Evolutionary conservation across 805 yeast genomes (phyloP).

Genomic region (Dipodascus albidus): DNA sequence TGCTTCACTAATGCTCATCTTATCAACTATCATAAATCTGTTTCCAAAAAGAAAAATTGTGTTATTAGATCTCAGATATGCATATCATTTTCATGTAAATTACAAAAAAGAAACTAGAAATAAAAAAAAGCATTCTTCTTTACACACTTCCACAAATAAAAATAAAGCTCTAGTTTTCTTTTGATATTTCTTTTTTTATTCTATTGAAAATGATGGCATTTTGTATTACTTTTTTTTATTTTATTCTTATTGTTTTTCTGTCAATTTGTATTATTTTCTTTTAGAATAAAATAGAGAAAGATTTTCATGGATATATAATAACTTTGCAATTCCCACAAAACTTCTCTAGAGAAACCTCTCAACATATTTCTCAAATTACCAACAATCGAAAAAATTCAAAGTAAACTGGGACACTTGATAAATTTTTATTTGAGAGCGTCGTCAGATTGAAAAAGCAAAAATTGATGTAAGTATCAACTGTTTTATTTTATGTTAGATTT

Average conservation of each 20-base stretch:
- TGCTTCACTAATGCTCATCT: not conserved
- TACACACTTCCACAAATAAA: not conserved
- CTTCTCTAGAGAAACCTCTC: not conserved
- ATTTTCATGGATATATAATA: not conserved
- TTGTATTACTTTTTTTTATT: not conserved
- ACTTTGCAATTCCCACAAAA: not conserved
- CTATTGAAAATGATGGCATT: not conserved
- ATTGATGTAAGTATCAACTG: constrained; percentile 1
- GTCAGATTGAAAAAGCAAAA: not conserved
- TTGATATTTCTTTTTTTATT: not conserved
- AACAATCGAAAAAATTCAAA: not conserved
- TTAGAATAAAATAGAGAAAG: not conserved
- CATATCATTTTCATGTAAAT: not conserved
- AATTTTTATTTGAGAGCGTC: not conserved
- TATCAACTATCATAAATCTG: not conserved
- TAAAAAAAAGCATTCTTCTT: not conserved
- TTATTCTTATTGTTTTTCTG: not conserved
- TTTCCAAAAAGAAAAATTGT: not conserved
- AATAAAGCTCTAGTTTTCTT: not conserved
- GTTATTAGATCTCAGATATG: not conserved
- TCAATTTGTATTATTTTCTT: not conserved
- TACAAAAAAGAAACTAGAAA: not conserved
- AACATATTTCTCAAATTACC: too few species aligned
- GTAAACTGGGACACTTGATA: not conserved
- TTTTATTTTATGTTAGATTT: not conserved